A percentile compares a stretch with the other conserved stretches of the same genome.
phyloP scores from a whole-genome alignment of 2,329 filamentous ascomycete genomes.

The Colletotrichum chrysophilum region DNA sequence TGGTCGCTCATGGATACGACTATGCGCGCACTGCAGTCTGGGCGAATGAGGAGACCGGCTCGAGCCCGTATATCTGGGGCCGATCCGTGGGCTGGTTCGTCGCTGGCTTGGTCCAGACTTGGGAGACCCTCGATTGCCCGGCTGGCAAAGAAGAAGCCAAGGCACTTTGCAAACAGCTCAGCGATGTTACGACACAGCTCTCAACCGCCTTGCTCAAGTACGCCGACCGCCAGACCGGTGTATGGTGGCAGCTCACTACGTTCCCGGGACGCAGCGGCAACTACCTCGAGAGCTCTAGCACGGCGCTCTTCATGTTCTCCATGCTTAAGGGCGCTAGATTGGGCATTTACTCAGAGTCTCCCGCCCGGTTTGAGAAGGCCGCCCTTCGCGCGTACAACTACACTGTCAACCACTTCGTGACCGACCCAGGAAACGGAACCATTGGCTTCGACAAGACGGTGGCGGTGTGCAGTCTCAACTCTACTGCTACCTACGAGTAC shows the following conservation, averaged over 20 bases:
- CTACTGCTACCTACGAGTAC: conserved; percentile 44
- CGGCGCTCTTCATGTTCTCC: conserved; percentile 18
- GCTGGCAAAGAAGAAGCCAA: not conserved
- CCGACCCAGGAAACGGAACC: conserved; percentile 6
- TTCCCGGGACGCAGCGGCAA: conserved; percentile 14
- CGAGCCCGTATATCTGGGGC: conserved; percentile 23
- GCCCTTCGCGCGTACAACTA: conserved; percentile 19
- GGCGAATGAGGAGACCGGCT: conserved; percentile 16
- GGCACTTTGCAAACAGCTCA: not conserved
- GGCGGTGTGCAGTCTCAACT: conserved; percentile 45
- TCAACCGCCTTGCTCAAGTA: not conserved
- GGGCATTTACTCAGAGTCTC: not conserved
- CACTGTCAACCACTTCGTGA: conserved; percentile 8
- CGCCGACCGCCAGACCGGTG: conserved; percentile 12
- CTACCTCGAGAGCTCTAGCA: conserved; percentile 24
- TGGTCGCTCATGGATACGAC: conserved; percentile 22
- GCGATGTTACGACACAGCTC: not conserved
- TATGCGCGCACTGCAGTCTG: conserved; percentile 20
- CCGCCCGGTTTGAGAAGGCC: not conserved
- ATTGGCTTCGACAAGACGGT: conserved; percentile 41
- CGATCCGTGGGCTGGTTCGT: conserved; percentile 23
- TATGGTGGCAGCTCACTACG: conserved; percentile 22
- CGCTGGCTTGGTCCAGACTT: conserved; percentile 20
- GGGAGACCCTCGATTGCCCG: conserved; percentile 14
- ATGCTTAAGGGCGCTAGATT: conserved; percentile 10